Percentiles rank a stretch among this genome's conserved stretches.
Conservation (phyloP, 768 basidiomycete genomes). For the Cytidiella melzeri region DNA sequence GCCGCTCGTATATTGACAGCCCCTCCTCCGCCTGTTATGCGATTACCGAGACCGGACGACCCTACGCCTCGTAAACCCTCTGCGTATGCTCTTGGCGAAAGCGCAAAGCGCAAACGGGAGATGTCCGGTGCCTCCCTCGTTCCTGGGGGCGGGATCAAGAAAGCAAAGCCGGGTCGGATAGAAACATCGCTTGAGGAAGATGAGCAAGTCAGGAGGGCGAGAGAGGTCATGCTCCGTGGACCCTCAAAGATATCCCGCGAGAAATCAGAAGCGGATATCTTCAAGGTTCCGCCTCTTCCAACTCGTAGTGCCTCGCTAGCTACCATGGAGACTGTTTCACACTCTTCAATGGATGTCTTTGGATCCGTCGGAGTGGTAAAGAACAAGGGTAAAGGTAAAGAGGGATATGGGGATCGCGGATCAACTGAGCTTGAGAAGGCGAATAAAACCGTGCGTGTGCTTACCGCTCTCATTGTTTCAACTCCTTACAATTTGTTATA, state of each 20-base stretch:
- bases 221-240: constrained; percentile 30
- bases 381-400: constrained; percentile 34
- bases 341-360: constrained; percentile 2
- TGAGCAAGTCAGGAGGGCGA: constrained; percentile 28
- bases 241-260: constrained; percentile 9
- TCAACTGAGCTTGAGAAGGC: constrained; percentile 45
- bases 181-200: constrained; percentile 19
- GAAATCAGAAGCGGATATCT: constrained; percentile 10
- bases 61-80: constrained; percentile 73
- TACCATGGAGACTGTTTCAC: constrained; percentile 12
- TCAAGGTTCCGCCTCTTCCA: constrained; percentile 21
- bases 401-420: constrained; percentile 27
- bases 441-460: constrained; percentile 50
- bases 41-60: constrained; percentile 66
- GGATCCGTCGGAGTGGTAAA: constrained; percentile 5
- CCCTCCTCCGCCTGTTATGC: constrained; percentile 30
- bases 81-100: constrained; percentile 17
- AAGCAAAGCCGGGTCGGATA: constrained; percentile 14
- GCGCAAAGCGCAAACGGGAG: constrained; percentile 20
- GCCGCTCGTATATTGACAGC: constrained; percentile 53
- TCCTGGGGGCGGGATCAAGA: constrained; percentile 18
- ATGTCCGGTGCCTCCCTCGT: constrained; percentile 11
- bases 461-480: not conserved
- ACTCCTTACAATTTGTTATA: not conserved
- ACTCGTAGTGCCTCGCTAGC: not conserved